Base-by-base conservation (phyloP, 305 asterid genomes). In the Solanum hybrid region DNA sequence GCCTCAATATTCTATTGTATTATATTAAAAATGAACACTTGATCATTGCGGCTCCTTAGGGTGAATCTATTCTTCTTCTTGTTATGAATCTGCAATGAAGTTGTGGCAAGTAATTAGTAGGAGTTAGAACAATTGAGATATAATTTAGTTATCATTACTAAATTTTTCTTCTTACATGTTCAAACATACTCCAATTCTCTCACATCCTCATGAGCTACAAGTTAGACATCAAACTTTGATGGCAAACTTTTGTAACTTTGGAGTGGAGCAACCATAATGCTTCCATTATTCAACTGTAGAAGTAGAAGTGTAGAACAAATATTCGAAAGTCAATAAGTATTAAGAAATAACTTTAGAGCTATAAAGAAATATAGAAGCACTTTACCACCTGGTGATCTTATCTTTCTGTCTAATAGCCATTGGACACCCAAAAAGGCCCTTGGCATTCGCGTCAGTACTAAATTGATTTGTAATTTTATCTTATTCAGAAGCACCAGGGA, bases 191-290 rank as follows among this genome's bases (percentile, higher is more conserved):
- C 76, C 33, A 69, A 26, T 91, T 77, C 86, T 36, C 34, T 89
- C 76, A 28, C 87, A 89, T 22, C 75, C 89, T 69, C 81, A 91
- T 22, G 79, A 37, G 51, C 92, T 89, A 34, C 73, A 89, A 2
- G 77, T 83, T 12, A 87, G 39, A n/a, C 24, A 4, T 24, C 77
- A 14, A 8, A 83, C 26, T 29, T 76, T 37, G 8, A 74, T 71
- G 16, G 88, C 85, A 31, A 89, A 85, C 29, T 31, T 57, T 61
- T 83, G 86, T 24, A 87, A 73, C 22, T 73, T 9, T 40, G 86
- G 83, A 29, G 74, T 71, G 4, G 22, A 4, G 1, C 36, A 26
- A 24, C 89, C 87, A 80, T 36, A 87, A 22, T 42, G 11, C 3
- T 22, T 12, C 78, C 88, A 85, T 31, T 57, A 89, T 57, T 85